Evolutionary conservation across 257 asterid genomes (phyloP).

Genomic region (Mitragyna speciosa): DNA sequence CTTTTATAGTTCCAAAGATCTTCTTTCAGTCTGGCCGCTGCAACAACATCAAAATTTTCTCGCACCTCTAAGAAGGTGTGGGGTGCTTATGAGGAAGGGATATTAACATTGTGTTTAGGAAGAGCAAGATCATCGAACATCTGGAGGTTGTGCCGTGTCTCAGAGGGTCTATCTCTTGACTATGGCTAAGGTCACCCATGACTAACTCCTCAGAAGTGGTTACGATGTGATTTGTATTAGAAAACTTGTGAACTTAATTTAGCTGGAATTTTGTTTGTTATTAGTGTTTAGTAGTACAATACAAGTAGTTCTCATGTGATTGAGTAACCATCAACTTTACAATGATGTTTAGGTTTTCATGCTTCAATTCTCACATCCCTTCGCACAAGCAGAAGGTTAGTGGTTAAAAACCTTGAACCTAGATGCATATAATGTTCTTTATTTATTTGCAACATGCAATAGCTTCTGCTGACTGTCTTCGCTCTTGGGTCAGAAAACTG

Average conservation of each 20-base stretch:
- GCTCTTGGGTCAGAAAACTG: constrained; percentile 52
- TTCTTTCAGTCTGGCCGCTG: constrained; percentile 97
- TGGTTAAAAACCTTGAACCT: constrained; percentile 15
- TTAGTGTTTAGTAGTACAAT: constrained; percentile 27
- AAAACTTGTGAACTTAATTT: constrained; percentile 24
- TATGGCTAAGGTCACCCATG: constrained; percentile 72
- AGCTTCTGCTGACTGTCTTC: constrained; percentile 23
- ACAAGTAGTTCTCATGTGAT: constrained; percentile 48
- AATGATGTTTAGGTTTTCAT: constrained; percentile 86
- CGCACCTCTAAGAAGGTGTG: constrained; percentile 96
- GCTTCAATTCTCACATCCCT: constrained; percentile 70
- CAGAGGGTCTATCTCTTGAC: constrained; percentile 85
- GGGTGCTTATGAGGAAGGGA: constrained; percentile 62
- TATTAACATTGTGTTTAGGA: constrained; percentile 57
- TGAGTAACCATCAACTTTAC: constrained; percentile 17
- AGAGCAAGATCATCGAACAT: constrained; percentile 84
- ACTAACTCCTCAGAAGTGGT: constrained; percentile 26
- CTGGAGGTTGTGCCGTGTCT: constrained; percentile 95
- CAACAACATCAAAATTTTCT: constrained; percentile 58
- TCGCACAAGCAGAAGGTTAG: constrained; percentile 80
- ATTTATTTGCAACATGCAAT: not conserved
- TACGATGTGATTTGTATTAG: constrained; percentile 31
- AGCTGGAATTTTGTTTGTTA: constrained; percentile 31
- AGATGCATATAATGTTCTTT: constrained; percentile 6
- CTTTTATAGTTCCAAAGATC: constrained; percentile 43